phyloP scores from a whole-genome alignment of 2,329 filamentous ascomycete species.

The Talaromyces amestolkiae region DNA sequence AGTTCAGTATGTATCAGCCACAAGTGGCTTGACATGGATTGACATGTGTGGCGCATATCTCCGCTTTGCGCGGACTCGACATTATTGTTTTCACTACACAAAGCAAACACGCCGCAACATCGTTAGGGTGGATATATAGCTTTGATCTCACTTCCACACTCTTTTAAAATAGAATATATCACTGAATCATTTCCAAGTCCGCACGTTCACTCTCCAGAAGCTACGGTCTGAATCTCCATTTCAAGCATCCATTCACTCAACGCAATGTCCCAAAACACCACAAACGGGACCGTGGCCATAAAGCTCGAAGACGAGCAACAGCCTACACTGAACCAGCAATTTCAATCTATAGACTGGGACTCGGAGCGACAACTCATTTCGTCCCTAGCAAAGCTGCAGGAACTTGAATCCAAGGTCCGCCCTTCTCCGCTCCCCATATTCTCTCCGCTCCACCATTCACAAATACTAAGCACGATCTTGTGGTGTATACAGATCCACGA shows the following conservation, averaged over 20 bases:
- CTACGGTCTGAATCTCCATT: background rate
- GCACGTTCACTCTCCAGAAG: background rate
- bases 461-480: too few species aligned
- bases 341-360: constrained; percentile 21
- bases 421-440: background rate
- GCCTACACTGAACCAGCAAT: background rate
- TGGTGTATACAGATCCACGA: constrained; percentile 37
- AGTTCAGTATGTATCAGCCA: background rate
- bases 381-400: constrained; percentile 41
- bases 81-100: background rate
- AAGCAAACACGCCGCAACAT: background rate
- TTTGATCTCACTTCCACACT: background rate
- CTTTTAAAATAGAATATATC: background rate
- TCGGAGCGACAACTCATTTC: constrained; percentile 41
- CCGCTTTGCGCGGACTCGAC: background rate
- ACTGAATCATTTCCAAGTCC: background rate
- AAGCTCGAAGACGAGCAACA: background rate
- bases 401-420: constrained; percentile 33
- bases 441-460: too few species aligned
- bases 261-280: background rate
- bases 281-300: background rate
- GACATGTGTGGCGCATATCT: background rate
- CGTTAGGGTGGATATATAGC: background rate
- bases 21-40: background rate
- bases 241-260: background rate